Evolutionary conservation across 2,329 filamentous ascomycete species (phyloP), one percentile per base, ranked within the genome.

Genomic region (Aspergillus pseudotamarii): DNA sequence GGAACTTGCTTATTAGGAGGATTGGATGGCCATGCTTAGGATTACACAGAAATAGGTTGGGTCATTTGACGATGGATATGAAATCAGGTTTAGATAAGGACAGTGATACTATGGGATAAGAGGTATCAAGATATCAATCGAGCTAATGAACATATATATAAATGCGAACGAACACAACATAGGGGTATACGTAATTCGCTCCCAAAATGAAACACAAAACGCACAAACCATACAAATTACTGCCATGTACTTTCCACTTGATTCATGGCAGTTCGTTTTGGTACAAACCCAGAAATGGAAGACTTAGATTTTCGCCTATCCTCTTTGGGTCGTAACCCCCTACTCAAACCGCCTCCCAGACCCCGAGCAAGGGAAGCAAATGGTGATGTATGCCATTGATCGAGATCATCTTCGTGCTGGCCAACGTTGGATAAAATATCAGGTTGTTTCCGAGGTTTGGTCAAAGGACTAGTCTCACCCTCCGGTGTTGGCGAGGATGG

Each of bases 311-410:
- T 77, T 64, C 69, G 73, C 59, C 68, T 68, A 48, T 77, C 74
- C 14, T 76, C 73, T 60, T 72, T 76, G 8, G 65, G 58, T 48
- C 71, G 72, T 56, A 81, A 64, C 4, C 78, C 80, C 58, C 78
- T 75, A 64, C 77, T 81, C 32, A 81, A 65, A 3, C 79, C 79
- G 26, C 76, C 78, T 14, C 79, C 79, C 19, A 81, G 72, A 1
- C 80, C 80, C 63, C 77, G 68, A 4, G 78, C 78, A 58, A 82
- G 73, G 21, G 78, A 76, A 9, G 76, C 74, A 66, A 80, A 78
- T 4, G 76, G 76, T 1, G 76, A 78, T 11, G 72, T 69, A n/a
- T 74, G 73, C 76, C 74, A 79, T 14, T 69, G 55, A 26, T 77
- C 76, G 26, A 80, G 64, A 23, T 79, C 75, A 32, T 75, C 72